Evolutionary conservation across 345 rosid genomes (phyloP).

Genomic region (Barbarea vulgaris): DNA sequence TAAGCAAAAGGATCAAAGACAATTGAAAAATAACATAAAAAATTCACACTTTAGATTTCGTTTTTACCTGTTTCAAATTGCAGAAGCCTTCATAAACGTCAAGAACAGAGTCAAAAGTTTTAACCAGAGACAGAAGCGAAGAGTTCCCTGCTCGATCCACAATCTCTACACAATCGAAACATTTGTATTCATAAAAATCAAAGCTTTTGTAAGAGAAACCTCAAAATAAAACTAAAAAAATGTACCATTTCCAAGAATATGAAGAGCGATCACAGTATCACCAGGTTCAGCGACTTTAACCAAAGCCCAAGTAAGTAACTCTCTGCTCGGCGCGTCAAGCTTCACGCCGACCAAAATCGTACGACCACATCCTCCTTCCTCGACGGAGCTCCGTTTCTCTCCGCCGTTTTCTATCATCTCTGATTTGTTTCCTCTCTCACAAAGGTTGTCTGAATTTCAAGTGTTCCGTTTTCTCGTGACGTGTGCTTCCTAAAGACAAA

Average conservation of each 20-base stretch:
- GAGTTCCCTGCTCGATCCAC: constrained; percentile 67
- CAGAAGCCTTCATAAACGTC: constrained; percentile 96
- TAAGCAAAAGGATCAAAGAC: not conserved
- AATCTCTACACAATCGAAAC: constrained; percentile 42
- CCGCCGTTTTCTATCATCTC: constrained; percentile 46
- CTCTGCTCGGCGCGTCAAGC: constrained; percentile 72
- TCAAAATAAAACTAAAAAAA: not conserved
- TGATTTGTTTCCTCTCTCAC: not conserved
- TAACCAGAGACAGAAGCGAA: constrained; percentile 79
- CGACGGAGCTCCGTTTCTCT: constrained; percentile 36
- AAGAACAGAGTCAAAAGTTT: constrained; percentile 82
- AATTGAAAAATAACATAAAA: not conserved
- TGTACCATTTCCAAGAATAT: constrained; percentile 70
- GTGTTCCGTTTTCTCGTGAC: constrained; percentile 17
- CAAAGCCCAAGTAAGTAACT: constrained; percentile 87
- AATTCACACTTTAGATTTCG: not conserved
- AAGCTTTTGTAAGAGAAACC: constrained; percentile 2
- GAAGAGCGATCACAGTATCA: constrained; percentile 85
- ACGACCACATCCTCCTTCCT: constrained; percentile 38
- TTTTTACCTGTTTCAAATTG: constrained; percentile 92
- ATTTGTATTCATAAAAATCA: not conserved
- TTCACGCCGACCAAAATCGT: constrained; percentile 87
- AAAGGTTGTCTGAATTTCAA: constrained; percentile 23
- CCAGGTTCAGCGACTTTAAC: constrained; percentile 89
- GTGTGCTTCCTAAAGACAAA: constrained; percentile 28